Conservation (phyloP, 805 yeast genomes). For the Metschnikowia shivogae region DNA sequence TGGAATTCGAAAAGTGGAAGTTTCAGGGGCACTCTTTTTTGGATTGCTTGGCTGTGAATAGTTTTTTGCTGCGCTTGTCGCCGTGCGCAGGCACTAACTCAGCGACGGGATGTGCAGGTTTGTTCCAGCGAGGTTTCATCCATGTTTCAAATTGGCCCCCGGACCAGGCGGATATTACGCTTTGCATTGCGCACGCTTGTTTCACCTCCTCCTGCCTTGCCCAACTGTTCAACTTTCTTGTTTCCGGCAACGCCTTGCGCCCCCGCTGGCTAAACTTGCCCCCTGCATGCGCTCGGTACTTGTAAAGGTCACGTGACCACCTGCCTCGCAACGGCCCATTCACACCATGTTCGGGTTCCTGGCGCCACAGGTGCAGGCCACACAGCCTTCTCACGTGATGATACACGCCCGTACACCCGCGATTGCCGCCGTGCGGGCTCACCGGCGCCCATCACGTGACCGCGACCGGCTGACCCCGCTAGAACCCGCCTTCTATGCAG, state of each 20-base stretch:
- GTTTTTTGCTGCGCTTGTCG: constrained; percentile 3
- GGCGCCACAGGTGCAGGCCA: background rate
- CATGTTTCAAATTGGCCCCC: background rate
- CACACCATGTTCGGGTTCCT: too few relatives aligned
- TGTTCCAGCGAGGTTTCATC: background rate
- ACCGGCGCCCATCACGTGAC: background rate
- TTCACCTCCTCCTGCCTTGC: too few relatives aligned
- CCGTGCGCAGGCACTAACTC: background rate
- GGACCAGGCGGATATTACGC: too few relatives aligned
- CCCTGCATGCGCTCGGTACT: too few relatives aligned
- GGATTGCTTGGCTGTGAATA: constrained; percentile 4
- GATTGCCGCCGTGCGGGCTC: background rate
- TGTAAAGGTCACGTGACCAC: too few relatives aligned
- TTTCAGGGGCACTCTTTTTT: constrained; percentile 1
- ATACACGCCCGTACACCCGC: background rate
- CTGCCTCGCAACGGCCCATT: too few relatives aligned
- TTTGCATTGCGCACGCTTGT: too few relatives aligned
- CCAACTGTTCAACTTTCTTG: too few relatives aligned
- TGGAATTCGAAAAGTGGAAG: too few relatives aligned
- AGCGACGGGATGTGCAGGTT: background rate
- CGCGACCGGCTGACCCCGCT: background rate
- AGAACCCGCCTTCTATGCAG: background rate
- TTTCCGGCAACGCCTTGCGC: too few relatives aligned
- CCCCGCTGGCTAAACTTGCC: too few relatives aligned
- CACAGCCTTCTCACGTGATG: background rate